These are phyloP conservation scores for Hysterium pulicare DNA, from an alignment of 2,329 filamentous ascomycete species.

Conservation along the genomic window DNA sequence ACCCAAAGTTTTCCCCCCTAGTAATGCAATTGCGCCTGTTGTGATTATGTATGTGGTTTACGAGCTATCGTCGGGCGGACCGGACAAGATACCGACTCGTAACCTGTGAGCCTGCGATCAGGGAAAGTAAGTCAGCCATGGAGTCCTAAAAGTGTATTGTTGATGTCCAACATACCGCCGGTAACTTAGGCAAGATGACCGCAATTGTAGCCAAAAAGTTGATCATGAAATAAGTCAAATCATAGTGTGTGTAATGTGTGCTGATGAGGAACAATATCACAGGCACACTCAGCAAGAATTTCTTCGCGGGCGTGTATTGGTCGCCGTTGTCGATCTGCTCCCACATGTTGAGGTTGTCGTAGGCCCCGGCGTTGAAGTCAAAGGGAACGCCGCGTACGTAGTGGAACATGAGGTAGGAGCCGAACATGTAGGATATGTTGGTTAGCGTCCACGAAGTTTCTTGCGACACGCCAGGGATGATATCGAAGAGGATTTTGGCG, in stretches of 20 bases:
- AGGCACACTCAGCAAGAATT: constrained; percentile 91
- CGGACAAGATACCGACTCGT: constrained; percentile 38
- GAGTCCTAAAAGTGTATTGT: too few relatives aligned
- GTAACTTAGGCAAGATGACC: constrained; percentile 94
- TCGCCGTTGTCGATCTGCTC: constrained; percentile 99
- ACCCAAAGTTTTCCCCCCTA: too few relatives aligned
- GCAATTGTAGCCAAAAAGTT: constrained; percentile 90
- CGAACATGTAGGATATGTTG: constrained; percentile 99
- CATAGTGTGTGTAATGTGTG: constrained; percentile 99
- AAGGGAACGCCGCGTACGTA: constrained; percentile 97
- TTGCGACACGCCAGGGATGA: constrained; percentile 92
- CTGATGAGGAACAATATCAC: constrained; percentile 93
- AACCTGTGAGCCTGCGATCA: constrained; percentile 34
- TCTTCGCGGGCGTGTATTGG: constrained; percentile 98
- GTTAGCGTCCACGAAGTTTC: constrained; percentile 98
- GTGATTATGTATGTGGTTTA: constrained; percentile 2
- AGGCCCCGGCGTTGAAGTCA: constrained; percentile 97
- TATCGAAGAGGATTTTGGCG: constrained; percentile 95
- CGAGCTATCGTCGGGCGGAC: constrained; percentile 36
- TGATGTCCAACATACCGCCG: constrained; percentile 88
- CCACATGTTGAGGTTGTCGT: constrained; percentile 99
- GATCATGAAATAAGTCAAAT: constrained; percentile 93
- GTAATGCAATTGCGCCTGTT: too few relatives aligned
- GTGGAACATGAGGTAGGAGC: constrained; percentile 99
- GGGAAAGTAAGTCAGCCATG: constrained; percentile 2